phyloP scores from a whole-genome alignment of 78 protist species.

The Dictyostelium intermedium region DNA sequence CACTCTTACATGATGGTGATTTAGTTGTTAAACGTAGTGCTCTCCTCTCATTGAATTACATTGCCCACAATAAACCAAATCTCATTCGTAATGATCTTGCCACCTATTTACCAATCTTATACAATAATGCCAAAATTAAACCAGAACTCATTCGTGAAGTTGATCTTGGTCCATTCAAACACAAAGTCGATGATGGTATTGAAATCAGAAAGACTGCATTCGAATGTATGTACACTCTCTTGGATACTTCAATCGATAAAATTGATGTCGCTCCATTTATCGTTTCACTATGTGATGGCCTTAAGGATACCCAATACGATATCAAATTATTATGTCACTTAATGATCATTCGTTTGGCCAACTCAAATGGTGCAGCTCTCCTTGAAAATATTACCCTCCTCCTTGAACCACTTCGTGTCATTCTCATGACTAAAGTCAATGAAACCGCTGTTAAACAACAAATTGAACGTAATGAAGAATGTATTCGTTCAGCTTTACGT shows the following conservation, averaged over 20 bases:
- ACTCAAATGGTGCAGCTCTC: constrained; percentile 65
- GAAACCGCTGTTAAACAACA: constrained; percentile 90
- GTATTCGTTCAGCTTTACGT: constrained; percentile 85
- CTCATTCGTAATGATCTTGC: constrained; percentile 70
- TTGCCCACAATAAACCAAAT: constrained; percentile 87
- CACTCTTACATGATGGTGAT: constrained; percentile 76
- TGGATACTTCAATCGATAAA: constrained; percentile 79
- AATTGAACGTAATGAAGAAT: constrained; percentile 91
- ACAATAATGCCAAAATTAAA: constrained; percentile 81
- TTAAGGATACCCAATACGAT: constrained; percentile 88
- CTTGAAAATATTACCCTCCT: constrained; percentile 71
- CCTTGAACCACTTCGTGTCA: constrained; percentile 76
- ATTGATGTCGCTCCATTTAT: constrained; percentile 75
- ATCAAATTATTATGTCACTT: constrained; percentile 89
- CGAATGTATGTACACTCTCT: constrained; percentile 94
- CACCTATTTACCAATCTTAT: constrained; percentile 82
- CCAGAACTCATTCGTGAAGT: constrained; percentile 92
- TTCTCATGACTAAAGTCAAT: constrained; percentile 65
- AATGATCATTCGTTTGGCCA: constrained; percentile 73
- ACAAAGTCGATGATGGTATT: constrained; percentile 96
- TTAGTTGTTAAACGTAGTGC: constrained; percentile 89
- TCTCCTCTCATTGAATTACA: constrained; percentile 88
- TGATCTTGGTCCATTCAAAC: constrained; percentile 97
- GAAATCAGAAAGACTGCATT: constrained; percentile 91
- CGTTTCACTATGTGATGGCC: constrained; percentile 78